These are phyloP conservation scores for Chlorella variabilis DNA, from an alignment of 163 green algal genomes.

Conservation along the genomic window DNA sequence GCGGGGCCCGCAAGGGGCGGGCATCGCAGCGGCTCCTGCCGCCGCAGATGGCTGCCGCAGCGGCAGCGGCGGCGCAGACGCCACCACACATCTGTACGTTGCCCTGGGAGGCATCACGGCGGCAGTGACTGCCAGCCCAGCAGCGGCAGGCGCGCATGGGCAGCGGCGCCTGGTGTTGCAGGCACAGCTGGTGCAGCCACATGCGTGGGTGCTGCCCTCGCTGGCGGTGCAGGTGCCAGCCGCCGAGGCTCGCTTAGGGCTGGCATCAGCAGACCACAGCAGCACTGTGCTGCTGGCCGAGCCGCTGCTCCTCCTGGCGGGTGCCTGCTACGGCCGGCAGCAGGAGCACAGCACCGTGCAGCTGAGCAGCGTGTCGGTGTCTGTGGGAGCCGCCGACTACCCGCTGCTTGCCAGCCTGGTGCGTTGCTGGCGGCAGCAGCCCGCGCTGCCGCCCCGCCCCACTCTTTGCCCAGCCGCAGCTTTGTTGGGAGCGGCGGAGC, in stretches of 20 bases:
- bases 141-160: not conserved
- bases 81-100: not conserved
- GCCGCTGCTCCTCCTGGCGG: slow-evolving; percentile 19
- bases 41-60: not conserved
- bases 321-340: not conserved
- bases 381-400: not conserved
- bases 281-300: not conserved
- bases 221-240: slow-evolving; percentile 12
- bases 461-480: not conserved
- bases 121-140: not conserved
- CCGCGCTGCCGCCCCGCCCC: not conserved
- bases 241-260: not conserved
- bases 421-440: slow-evolving; percentile 9
- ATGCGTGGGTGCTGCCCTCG: not conserved
- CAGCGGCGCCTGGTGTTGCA: slow-evolving; percentile 1
- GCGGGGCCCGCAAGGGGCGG: not conserved
- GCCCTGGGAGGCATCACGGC: slow-evolving; percentile 1
- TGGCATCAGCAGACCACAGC: not conserved
- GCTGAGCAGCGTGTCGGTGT: slow-evolving; percentile 7
- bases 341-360: not conserved
- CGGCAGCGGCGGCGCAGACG: not conserved
- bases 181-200: slow-evolving; percentile 1
- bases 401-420: not conserved
- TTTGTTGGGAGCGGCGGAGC: not conserved
- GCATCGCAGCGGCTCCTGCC: not conserved